A percentile compares a stretch with the other conserved stretches of the same genome.
Evolutionary conservation across 75 land plant species (phyloP).

Genomic region (Cryptomeria japonica): DNA sequence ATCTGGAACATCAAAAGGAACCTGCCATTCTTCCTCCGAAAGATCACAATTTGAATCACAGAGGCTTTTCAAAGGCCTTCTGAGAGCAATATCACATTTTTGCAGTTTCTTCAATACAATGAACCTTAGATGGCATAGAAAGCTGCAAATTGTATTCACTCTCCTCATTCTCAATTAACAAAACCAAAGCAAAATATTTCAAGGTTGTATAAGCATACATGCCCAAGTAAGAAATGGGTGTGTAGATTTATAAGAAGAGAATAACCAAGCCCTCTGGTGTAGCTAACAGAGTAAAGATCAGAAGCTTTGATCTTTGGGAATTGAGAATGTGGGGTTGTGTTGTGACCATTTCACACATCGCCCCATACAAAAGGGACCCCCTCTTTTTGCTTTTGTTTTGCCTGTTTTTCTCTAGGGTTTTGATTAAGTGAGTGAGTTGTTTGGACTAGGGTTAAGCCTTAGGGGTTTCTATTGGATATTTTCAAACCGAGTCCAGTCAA

Average conservation of each 20-base stretch:
- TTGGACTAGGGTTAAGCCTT: no score
- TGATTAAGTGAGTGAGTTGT: no score
- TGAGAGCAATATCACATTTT: background rate
- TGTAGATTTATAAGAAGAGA: background rate
- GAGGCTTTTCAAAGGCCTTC: background rate
- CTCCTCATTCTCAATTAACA: background rate
- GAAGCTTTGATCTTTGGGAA: background rate
- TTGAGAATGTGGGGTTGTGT: background rate
- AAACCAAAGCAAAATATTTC: background rate
- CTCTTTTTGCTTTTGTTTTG: no score
- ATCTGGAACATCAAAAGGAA: conserved; percentile 14
- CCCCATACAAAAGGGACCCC: no score
- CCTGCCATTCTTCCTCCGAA: background rate
- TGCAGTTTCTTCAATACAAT: background rate
- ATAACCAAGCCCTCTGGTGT: no score
- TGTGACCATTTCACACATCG: no score
- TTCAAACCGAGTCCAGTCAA: no score
- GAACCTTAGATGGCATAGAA: background rate
- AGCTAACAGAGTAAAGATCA: background rate
- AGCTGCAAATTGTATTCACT: background rate
- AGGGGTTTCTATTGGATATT: no score
- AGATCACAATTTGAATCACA: background rate
- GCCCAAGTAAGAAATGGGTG: background rate
- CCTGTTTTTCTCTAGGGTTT: no score
- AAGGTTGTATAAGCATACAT: background rate